Conservation (phyloP, 305 asterid genomes). For the Fraxinus greggii region DNA sequence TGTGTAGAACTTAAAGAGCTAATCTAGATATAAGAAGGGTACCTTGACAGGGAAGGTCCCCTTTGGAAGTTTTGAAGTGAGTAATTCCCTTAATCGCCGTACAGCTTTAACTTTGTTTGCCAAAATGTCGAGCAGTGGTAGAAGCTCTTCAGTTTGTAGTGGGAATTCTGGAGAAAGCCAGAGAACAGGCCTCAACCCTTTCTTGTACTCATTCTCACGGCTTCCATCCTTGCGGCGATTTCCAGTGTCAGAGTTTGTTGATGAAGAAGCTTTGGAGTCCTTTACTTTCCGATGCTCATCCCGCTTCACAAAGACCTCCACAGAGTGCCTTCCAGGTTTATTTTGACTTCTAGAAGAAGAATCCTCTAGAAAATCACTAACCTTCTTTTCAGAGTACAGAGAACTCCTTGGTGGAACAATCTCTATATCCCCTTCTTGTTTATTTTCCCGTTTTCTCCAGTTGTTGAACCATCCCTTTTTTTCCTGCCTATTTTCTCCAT, state of each 20-base stretch:
- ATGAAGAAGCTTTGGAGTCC: conserved; percentile 59
- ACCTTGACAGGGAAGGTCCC: conserved; percentile 98
- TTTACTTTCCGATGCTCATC: conserved; percentile 66
- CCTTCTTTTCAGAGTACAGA: conserved; percentile 59
- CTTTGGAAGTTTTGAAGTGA: conserved; percentile 84
- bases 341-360: conserved; percentile 50
- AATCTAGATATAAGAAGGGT: conserved; percentile 20
- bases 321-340: conserved; percentile 70
- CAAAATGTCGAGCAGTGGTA: conserved; percentile 91
- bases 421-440: conserved; percentile 53
- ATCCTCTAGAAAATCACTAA: conserved; percentile 63
- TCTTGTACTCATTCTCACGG: conserved; percentile 86
- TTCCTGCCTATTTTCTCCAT: conserved; percentile 55
- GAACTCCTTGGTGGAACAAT: conserved; percentile 74
- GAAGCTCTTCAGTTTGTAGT: conserved; percentile 76
- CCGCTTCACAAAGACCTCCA: conserved; percentile 69
- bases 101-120: conserved; percentile 97
- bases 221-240: conserved; percentile 62
- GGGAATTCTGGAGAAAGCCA: conserved; percentile 97
- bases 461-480: conserved; percentile 83
- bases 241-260: conserved; percentile 48
- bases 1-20: conserved; percentile 10
- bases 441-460: conserved; percentile 80
- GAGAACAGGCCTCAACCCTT: conserved; percentile 93
- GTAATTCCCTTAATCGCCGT: conserved; percentile 77